Evolutionary conservation across 768 basidiomycete genomes (phyloP).

Genomic region (Pisolithus albus): DNA sequence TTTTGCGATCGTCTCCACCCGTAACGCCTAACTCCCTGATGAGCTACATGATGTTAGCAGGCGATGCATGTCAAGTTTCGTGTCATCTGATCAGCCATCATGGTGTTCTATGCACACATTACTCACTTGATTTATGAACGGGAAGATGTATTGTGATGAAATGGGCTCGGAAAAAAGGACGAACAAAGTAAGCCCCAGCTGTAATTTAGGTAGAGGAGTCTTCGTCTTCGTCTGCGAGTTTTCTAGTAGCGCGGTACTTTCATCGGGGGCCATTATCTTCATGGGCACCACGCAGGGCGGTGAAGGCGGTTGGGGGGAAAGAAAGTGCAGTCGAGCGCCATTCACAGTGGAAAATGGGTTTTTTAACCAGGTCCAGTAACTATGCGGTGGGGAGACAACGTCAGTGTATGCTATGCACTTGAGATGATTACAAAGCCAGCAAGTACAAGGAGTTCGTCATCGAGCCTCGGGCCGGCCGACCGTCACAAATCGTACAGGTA

Average conservation of each 20-base stretch:
- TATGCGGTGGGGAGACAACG: too few relatives aligned
- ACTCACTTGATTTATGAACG: constrained; percentile 54
- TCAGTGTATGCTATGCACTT: too few relatives aligned
- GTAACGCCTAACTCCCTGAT: constrained; percentile 58
- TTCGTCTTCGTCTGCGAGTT: constrained; percentile 3
- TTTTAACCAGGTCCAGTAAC: too few relatives aligned
- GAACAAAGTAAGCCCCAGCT: constrained; percentile 41
- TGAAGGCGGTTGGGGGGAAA: too few relatives aligned
- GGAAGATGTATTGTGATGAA: constrained; percentile 50
- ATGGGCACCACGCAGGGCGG: too few relatives aligned
- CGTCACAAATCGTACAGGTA: too few relatives aligned
- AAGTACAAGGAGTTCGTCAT: too few relatives aligned
- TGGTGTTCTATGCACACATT: too few relatives aligned
- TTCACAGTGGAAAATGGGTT: too few relatives aligned
- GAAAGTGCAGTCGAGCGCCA: too few relatives aligned
- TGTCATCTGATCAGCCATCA: neutral
- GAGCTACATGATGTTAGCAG: constrained; percentile 32
- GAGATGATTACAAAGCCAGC: too few relatives aligned
- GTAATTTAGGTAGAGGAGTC: constrained; percentile 47
- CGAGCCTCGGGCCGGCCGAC: too few relatives aligned
- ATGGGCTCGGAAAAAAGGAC: constrained; percentile 53
- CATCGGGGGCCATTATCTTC: constrained; percentile 24
- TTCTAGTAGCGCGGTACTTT: constrained; percentile 39
- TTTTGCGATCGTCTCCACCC: constrained; percentile 54
- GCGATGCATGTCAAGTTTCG: neutral